A percentile compares a stretch with the other conserved stretches of the same genome.
These are phyloP conservation scores for Trichomonas gallinae DNA, from an alignment of 208 protist species.

Conservation along the genomic window DNA sequence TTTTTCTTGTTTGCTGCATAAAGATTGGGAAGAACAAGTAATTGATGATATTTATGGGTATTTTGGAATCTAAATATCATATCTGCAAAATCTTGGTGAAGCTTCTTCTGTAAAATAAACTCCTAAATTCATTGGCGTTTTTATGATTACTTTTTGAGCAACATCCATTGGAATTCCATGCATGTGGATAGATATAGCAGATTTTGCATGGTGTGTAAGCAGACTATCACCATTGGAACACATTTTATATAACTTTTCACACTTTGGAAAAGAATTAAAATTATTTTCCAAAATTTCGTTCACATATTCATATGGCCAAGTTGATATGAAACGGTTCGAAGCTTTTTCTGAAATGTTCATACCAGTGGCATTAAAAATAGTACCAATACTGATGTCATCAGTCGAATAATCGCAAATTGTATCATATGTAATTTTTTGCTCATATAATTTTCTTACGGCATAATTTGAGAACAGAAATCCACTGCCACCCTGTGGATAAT, in stretches of 20 bases:
- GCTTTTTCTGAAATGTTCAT: background rate
- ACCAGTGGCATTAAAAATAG: background rate
- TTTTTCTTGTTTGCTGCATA: too few relatives aligned
- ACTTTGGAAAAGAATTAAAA: background rate
- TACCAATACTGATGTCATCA: background rate
- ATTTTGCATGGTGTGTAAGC: background rate
- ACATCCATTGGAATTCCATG: background rate
- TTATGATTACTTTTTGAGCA: background rate
- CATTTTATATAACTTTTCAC: background rate
- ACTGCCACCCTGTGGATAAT: background rate
- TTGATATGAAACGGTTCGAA: background rate
- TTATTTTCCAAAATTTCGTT: background rate
- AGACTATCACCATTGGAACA: background rate
- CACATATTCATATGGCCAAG: background rate
- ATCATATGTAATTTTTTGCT: background rate
- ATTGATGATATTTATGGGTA: too few relatives aligned
- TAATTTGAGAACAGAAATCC: background rate
- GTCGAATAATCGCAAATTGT: background rate
- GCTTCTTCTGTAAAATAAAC: background rate
- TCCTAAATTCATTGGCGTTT: background rate
- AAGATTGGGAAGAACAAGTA: too few relatives aligned
- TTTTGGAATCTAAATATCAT: too few relatives aligned
- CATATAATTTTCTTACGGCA: background rate
- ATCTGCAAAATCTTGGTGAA: background rate
- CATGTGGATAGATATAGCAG: background rate